phyloP scores from a whole-genome alignment of 768 basidiomycete genomes.

The Termitomyces sp. region DNA sequence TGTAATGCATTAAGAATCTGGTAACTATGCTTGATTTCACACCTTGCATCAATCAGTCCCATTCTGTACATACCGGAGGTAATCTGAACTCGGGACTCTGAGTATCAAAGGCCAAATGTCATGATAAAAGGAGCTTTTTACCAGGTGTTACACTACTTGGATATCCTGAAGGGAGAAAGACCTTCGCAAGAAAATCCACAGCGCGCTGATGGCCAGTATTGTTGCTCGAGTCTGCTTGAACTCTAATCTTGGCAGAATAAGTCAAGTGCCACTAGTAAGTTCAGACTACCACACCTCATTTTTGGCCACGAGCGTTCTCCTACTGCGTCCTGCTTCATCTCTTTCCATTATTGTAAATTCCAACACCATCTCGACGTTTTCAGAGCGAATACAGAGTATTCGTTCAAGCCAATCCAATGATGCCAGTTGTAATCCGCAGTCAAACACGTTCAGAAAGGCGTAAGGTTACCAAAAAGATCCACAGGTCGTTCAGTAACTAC shows the following conservation, averaged over 20 bases:
- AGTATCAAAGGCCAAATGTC: not conserved
- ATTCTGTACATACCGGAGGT: conserved; percentile 37
- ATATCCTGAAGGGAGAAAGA: conserved; percentile 62
- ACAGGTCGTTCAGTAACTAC: too few species aligned
- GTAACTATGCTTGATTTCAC: conserved; percentile 37
- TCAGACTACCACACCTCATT: conserved; percentile 9
- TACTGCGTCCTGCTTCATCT: conserved; percentile 15
- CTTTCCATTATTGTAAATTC: conserved; percentile 12
- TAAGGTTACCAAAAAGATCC: too few species aligned
- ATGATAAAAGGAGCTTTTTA: conserved; percentile 15
- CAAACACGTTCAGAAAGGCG: too few species aligned
- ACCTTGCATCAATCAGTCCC: not conserved
- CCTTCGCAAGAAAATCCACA: conserved; percentile 29
- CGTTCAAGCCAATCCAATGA: not conserved
- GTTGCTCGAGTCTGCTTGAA: not conserved
- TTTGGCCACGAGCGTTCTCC: conserved; percentile 4
- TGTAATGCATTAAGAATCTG: conserved; percentile 63
- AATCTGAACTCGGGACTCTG: conserved; percentile 31
- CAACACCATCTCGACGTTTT: not conserved
- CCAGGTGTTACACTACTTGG: conserved; percentile 58
- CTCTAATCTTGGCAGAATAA: conserved; percentile 2
- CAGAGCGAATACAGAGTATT: too few species aligned
- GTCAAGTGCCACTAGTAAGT: not conserved
- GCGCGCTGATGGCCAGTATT: conserved; percentile 2
- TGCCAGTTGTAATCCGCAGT: not conserved